A percentile compares a stretch with the other conserved stretches of the same genome.
Conservation (phyloP, 2,329 filamentous ascomycete species). For the Ophiostoma sp. region DNA sequence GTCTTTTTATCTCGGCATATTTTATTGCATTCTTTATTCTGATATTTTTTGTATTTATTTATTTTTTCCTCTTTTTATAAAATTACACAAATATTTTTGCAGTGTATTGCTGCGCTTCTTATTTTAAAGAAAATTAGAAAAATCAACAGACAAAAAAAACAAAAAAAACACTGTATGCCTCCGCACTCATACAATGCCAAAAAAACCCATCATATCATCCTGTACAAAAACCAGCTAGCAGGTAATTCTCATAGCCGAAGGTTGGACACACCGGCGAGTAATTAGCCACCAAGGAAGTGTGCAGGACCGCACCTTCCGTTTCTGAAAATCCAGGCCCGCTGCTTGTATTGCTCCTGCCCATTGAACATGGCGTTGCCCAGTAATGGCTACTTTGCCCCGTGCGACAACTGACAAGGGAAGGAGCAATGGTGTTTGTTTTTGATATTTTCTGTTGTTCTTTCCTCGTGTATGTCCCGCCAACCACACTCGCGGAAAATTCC, state of each 20-base stretch:
- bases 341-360: not conserved
- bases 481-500: not conserved
- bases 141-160: too few relatives aligned
- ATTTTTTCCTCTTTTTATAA: too few relatives aligned
- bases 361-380: not conserved
- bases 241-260: not conserved
- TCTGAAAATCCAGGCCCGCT: not conserved
- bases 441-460: not conserved
- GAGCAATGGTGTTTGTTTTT: conserved; percentile 8
- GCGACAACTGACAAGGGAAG: not conserved
- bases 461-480: not conserved
- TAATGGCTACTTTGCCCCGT: not conserved
- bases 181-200: too few relatives aligned
- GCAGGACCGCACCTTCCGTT: not conserved
- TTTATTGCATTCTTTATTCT: not conserved
- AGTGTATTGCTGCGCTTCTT: not conserved
- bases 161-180: too few relatives aligned
- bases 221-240: not conserved
- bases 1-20: not conserved
- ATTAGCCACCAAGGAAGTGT: not conserved
- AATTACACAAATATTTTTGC: not conserved
- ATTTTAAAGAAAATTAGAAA: too few relatives aligned
- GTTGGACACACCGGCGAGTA: not conserved
- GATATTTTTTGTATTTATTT: too few relatives aligned
- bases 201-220: too few relatives aligned